Evolutionary conservation across 768 basidiomycete species (phyloP), one percentile per base, ranked within the genome.

Genomic region (Russula earlei): DNA sequence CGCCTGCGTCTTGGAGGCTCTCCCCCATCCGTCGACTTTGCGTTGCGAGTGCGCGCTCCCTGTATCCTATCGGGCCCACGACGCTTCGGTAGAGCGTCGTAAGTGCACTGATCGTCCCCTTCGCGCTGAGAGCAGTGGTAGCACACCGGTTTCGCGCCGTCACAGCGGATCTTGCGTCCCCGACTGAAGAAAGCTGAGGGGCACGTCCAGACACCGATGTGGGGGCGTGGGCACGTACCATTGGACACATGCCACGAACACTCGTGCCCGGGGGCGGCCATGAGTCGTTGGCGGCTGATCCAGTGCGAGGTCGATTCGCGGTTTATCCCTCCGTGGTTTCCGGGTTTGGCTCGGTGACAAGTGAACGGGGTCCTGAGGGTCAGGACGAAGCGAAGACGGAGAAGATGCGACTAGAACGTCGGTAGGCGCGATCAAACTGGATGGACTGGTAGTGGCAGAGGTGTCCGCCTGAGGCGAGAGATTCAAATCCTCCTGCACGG

Each of bases 231-330:
- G 20, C 36, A 67, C 75, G 29, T 60, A 86, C 87, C 87, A 89
- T 68, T 87, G 86, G 17, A 84, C 25, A 67, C 87, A 91, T 22
- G 87, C 88, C 37, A 89, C 83, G 60, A 81, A 91, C 22, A 89
- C 87, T 33, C 87, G 77, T 19, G 80, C 77, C 19, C 87, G 77
- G 20, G 79, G 82, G 62, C 79, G 87, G n/a, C 87, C 87, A 66
- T 89, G 85, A 0, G 85, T 85, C 0, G 87, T 90, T 42, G 84
- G 80, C 2, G 87, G 87, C 63, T 90, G 87, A 64, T 85, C 83
- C 4, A 83, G 75, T 2, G 86, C 82, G 33, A 89, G 78, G 44
- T 80, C 81, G 48, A 89, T 84, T 41, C 68, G 79, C 27, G 77
- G 75, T 61, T 82, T 68, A 25, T 63, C 57, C 50, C 33, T 62